Base-by-base conservation (phyloP, 2,329 filamentous ascomycete genomes). In the Aureobasidium mangrovei region DNA sequence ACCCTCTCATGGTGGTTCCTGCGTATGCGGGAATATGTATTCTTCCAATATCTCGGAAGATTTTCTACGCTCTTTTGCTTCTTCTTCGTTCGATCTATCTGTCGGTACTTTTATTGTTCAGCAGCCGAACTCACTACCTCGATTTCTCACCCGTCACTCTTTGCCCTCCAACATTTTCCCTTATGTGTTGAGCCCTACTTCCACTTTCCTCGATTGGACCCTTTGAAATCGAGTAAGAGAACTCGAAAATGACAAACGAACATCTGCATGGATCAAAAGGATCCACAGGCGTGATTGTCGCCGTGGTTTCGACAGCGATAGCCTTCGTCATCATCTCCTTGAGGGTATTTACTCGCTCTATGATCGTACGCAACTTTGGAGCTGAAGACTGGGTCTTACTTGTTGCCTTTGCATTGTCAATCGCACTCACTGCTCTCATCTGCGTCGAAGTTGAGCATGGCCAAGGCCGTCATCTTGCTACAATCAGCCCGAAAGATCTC, bases 371-470 rank as follows among this genome's bases (percentile, higher is more conserved):
- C 29, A 58, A 53, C 31, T 38, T 58, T 18, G 57, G 57, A 24
- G 29, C 54, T 3, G 57, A 58, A 36, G 57, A 58, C 42, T 56
- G 46, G 43, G 52, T 54, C 10, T 45, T 56, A 36, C 42, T 55
- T 7, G 51, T 31, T 26, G 44, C 57, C 4, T 56, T 56, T 38
- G 54, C 48, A 8, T 46, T 53, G 6, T 56, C 54, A 6, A 36
- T 58, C 5, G 52, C 27, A 12, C 44, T 58, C 7, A 58, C 54
- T 9, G 53, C 53, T 36, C 44, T 56, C 29, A 56, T 58, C 32
- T 54, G 53, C 27, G 43, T 54, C 12, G 57, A 58, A 32, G 54
- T 58, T 31, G 42, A 52, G 18, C 35, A 54, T 32, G 54, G 54
- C 6, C 57, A 56, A 42, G 57, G 56, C 10, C 42, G 42, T 40